phyloP scores from a whole-genome alignment of 495 filamentous ascomycete genomes.

The Xylaria acuta region DNA sequence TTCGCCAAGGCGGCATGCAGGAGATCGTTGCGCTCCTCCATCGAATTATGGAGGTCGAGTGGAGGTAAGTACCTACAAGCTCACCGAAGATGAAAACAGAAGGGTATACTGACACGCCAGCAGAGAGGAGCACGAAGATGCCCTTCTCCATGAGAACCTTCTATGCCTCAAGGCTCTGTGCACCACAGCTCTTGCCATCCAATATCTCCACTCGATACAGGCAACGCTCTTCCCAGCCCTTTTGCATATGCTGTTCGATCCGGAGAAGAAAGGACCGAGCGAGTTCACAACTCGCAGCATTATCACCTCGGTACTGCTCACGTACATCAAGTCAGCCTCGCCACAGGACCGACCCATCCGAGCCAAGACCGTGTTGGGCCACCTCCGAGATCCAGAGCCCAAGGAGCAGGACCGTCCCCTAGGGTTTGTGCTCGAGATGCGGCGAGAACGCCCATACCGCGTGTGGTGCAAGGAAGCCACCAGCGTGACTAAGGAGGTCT shows the following conservation, averaged over 20 bases:
- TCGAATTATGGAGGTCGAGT: conserved; percentile 91
- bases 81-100: conserved; percentile 15
- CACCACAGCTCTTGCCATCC: conserved; percentile 83
- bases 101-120: conserved; percentile 30
- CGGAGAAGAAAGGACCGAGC: conserved; percentile 94
- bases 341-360: conserved; percentile 62
- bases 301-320: conserved; percentile 84
- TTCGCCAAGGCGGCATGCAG: conserved; percentile 86
- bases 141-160: conserved; percentile 86
- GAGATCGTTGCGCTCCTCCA: conserved; percentile 87
- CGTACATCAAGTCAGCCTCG: conserved; percentile 70
- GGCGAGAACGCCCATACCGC: conserved; percentile 83
- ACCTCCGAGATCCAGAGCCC: conserved; percentile 81
- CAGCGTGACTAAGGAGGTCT: conserved; percentile 95
- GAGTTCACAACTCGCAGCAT: conserved; percentile 93
- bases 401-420: conserved; percentile 76
- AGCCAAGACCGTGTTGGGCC: conserved; percentile 72
- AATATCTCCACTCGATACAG: conserved; percentile 81
- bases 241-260: conserved; percentile 88
- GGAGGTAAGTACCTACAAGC: conserved; percentile 71
- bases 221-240: conserved; percentile 83
- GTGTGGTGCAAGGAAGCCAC: conserved; percentile 93
- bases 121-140: conserved; percentile 96
- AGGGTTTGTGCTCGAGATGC: conserved; percentile 87
- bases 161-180: conserved; percentile 94